Base-by-base conservation (phyloP, 2,329 filamentous ascomycete genomes). In the Stagonosporopsis vannaccii region DNA sequence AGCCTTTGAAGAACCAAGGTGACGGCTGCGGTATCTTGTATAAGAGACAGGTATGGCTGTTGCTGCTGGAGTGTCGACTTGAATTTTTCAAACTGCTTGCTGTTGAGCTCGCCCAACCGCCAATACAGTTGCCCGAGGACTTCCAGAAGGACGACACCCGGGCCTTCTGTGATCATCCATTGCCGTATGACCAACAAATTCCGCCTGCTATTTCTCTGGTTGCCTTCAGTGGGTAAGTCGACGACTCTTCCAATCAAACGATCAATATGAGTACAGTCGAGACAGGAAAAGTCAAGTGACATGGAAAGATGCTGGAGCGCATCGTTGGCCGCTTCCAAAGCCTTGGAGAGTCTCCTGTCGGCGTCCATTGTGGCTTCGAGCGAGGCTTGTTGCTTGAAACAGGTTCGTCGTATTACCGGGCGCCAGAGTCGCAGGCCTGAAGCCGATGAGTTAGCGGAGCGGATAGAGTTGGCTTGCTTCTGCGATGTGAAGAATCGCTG, bases 51-150 rank as follows among this genome's bases (percentile, higher is more conserved):
- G 54, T 73, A 74, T 1, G 65, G 56, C 41, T 66, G 63, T 26
- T 69, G 67, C 44, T 64, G 61, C 51, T 71, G 69, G 7, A 74
- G 60, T 25, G 63, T 54, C 5, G 40, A 46, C 55, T 74, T 74
- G 67, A 74, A 72, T 56, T 69, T 72, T 43, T 74, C 70, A 33
- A 73, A 74, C 47, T 73, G 71, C 56, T 71, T 74, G 50, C 70
- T 72, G 60, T 74, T 72, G 51, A 74, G 71, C 42, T 74, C 71
- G 32, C 70, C 70, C 45, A 74, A 47, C 15, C 71, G 65, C 71
- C 71, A 74, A 56, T 73, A 74, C 3, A 73, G 61, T 41, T 74
- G 71, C n/a, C 71, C 71, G 5, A 74, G 65, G 11, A 74, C 70
- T 51, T 74, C 69, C 2, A 74, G 54, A 9, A 73, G 59, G 11